Base-by-base conservation (phyloP, 257 asterid species). In the Thymus mandschuricus region DNA sequence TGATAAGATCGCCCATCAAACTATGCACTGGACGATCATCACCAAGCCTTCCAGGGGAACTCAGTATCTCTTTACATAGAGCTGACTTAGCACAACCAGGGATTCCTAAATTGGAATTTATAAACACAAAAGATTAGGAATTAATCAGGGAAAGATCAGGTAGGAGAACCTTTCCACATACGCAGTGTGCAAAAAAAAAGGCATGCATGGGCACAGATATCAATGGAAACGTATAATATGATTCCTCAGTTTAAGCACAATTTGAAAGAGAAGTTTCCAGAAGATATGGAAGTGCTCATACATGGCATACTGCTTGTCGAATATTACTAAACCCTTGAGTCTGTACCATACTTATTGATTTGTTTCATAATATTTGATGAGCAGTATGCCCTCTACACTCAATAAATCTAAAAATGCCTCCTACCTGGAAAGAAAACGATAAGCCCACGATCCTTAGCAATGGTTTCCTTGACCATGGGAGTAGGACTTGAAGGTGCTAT, bases 51-150 rank as follows among this genome's bases (percentile, higher is more conserved):
- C 87, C 92, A 66, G 85, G 86, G 77, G 87, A 69, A 79, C 49
- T 80, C 79, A 89, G 44, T 75, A 94, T 86, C 78, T 89, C 97
- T 81, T 86, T 89, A 80, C 99, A 94, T 60, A 94, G 96, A 31
- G 96, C 97, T 38, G 99, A 94, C 86, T 94, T 94, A 71, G 97
- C 99, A 80, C 97, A 94, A 48, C 99, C 99, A 81, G 99, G 97
- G 82, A 94, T 89, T 76, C 99, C 99, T 91, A 79, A 48, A 60
- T 55, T 52, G 55, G 63, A 58, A 71, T 66, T 73, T 30, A 57
- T 70, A 5, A n/a, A 73, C 67, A 69, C 58, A 68, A 40, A 82
- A 59, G 66, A 49, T 63, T 79, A 74, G 44, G 52, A 71, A 71
- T 60, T 29, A 78, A 30, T 48, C 48, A 13, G 76, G 48, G 11